Conservation (phyloP, 2,329 filamentous ascomycete species). For the Sporothrix pallida region DNA sequence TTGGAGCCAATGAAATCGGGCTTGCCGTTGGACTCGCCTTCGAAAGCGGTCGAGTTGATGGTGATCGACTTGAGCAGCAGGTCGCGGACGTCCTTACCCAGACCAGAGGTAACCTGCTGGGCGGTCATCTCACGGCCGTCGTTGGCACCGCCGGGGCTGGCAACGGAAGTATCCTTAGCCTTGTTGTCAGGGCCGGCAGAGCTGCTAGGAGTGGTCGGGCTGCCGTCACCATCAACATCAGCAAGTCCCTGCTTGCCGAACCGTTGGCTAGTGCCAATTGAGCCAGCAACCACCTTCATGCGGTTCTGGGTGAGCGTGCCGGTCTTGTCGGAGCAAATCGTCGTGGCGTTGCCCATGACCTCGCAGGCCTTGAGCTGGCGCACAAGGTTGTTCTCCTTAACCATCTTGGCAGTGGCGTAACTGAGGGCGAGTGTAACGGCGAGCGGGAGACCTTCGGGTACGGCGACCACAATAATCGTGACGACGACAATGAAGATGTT, state of each 20-base stretch:
- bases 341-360: conserved; percentile 73
- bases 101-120: conserved; percentile 55
- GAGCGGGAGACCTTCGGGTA: conserved; percentile 77
- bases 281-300: conserved; percentile 69
- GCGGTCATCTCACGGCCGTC: conserved; percentile 49
- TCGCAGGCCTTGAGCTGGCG: conserved; percentile 78
- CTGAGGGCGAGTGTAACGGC: conserved; percentile 79
- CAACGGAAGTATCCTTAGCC: conserved; percentile 13
- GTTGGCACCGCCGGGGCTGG: not conserved
- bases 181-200: conserved; percentile 39
- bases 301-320: conserved; percentile 72
- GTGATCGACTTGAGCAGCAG: conserved; percentile 65
- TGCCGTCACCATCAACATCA: conserved; percentile 30
- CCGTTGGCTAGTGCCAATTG: conserved; percentile 60
- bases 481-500: conserved; percentile 79
- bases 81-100: conserved; percentile 56
- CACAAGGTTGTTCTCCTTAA: conserved; percentile 78
- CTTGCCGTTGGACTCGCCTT: conserved; percentile 71
- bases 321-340: conserved; percentile 71
- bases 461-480: conserved; percentile 79
- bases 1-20: conserved; percentile 76
- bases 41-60: conserved; percentile 76
- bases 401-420: conserved; percentile 78
- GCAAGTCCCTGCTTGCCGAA: conserved; percentile 53
- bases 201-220: conserved; percentile 40